phyloP scores from a whole-genome alignment of 768 basidiomycete species.

The Amanita exitialis region DNA sequence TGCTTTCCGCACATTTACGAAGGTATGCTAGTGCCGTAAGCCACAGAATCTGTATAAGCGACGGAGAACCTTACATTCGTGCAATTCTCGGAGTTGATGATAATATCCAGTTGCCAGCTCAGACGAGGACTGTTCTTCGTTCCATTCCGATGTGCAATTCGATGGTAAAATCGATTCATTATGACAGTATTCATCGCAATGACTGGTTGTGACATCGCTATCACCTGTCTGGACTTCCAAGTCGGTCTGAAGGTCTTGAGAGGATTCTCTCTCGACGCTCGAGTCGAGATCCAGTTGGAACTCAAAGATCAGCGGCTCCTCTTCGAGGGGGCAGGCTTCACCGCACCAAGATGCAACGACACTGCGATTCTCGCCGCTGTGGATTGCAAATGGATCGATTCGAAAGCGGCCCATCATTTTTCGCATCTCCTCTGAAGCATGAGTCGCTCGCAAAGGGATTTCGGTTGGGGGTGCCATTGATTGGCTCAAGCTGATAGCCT shows the following conservation, averaged over 20 bases:
- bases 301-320: slow-evolving; percentile 54
- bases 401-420: slow-evolving; percentile 72
- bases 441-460: slow-evolving; percentile 68
- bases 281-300: slow-evolving; percentile 41
- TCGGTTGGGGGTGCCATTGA: slow-evolving; percentile 46
- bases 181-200: neutral
- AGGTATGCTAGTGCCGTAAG: neutral
- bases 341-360: slow-evolving; percentile 30
- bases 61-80: neutral
- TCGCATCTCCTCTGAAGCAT: slow-evolving; percentile 62
- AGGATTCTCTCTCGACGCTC: neutral
- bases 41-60: neutral
- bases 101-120: neutral
- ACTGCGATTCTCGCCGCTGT: slow-evolving; percentile 35
- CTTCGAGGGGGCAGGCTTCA: slow-evolving; percentile 47
- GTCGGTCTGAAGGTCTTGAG: neutral
- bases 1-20: neutral
- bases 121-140: neutral
- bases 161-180: neutral
- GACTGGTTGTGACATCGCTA: neutral
- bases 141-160: neutral
- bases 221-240: neutral
- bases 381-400: slow-evolving; percentile 67
- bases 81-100: neutral
- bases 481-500: slow-evolving; percentile 18